These are phyloP conservation scores for Paraphaeosphaeria sporulosa DNA, from an alignment of 2,329 filamentous ascomycete species.

Conservation along the genomic window DNA sequence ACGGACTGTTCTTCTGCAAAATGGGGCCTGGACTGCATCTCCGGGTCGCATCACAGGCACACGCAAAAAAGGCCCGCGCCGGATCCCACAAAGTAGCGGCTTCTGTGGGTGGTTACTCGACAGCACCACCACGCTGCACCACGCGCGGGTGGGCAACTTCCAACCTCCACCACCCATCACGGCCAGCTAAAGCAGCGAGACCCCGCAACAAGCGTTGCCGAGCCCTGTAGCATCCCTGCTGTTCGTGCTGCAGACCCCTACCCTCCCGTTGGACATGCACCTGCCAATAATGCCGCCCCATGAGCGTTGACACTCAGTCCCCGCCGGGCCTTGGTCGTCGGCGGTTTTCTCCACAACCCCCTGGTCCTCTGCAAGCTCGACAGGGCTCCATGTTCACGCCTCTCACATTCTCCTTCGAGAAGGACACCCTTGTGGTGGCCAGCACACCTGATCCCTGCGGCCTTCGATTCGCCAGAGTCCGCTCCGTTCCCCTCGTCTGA, in stretches of 20 bases:
- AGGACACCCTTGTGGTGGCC: slow-evolving; percentile 41
- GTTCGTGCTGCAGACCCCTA: slow-evolving; percentile 39
- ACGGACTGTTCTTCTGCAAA: background rate
- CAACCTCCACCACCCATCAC: slow-evolving; percentile 24
- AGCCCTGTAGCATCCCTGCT: slow-evolving; percentile 46
- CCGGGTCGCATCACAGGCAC: background rate
- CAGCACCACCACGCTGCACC: slow-evolving; percentile 35
- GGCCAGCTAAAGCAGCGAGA: slow-evolving; percentile 32
- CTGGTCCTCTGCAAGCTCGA: slow-evolving; percentile 43
- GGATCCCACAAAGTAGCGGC: background rate
- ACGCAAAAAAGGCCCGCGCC: background rate
- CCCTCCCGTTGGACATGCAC: slow-evolving; percentile 46
- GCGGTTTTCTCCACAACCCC: slow-evolving; percentile 49
- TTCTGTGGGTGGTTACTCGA: slow-evolving; percentile 29
- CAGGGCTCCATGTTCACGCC: slow-evolving; percentile 47
- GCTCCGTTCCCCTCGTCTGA: slow-evolving; percentile 41
- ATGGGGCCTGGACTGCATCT: background rate
- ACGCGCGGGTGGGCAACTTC: slow-evolving; percentile 32
- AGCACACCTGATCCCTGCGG: slow-evolving; percentile 47
- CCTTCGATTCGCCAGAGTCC: slow-evolving; percentile 47
- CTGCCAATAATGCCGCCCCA: slow-evolving; percentile 48
- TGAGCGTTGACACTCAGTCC: slow-evolving; percentile 45
- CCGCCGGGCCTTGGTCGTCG: slow-evolving; percentile 50
- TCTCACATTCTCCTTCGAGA: slow-evolving; percentile 46
- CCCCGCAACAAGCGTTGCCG: slow-evolving; percentile 55